Base-by-base conservation (phyloP, 73 alveolate species). In the Effrenium voratum region DNA sequence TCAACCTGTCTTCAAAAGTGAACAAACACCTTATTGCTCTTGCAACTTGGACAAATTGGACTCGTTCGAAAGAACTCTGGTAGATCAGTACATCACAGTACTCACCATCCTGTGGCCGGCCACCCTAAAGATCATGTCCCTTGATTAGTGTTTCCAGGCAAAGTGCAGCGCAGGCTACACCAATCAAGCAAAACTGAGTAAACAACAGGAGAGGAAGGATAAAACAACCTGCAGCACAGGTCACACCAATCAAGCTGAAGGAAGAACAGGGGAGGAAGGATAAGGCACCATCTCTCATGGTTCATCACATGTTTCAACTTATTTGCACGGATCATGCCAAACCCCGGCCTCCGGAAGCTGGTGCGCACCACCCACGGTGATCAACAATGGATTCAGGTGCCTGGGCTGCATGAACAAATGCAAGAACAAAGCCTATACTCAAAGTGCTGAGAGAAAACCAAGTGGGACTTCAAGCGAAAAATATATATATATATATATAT, bases 281-380 rank as follows among this genome's bases (percentile, higher is more conserved):
- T 12, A 19, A 63, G n/a, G 41, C 4, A 38, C 30, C 26, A 30
- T n/a, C 16, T 70, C 4, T 41, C 46, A 66, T 30, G 26, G 36
- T 19, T 66, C 76, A 30, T 66, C n/a, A 41, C 26, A 24, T 12
- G 38, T 12, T 41, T 30, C 36, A 19, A 19, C n/a, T 66, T 2
- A 2, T 66, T 36, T 2, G 32, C 52, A 19, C 43, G 26, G 52
- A 15, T 50, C 8, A 0, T 44, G 30, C n/a, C 81, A 2, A 16
- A 8, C 16, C 92, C 38, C 46, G 49, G 75, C 94, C 94, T 90
- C 45, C 28, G 97, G 97, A 70, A 90, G 97, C 46, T 34, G 41
- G 79, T 90, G 97, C 52, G 75, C 97, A 52, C 97, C 97, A 47
- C 97, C 97, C 97, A 90, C 43, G 43, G 97, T 46, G 40, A 90